Evolutionary conservation across 306 rosid species (phyloP).

Genomic region (Prosopis cineraria): DNA sequence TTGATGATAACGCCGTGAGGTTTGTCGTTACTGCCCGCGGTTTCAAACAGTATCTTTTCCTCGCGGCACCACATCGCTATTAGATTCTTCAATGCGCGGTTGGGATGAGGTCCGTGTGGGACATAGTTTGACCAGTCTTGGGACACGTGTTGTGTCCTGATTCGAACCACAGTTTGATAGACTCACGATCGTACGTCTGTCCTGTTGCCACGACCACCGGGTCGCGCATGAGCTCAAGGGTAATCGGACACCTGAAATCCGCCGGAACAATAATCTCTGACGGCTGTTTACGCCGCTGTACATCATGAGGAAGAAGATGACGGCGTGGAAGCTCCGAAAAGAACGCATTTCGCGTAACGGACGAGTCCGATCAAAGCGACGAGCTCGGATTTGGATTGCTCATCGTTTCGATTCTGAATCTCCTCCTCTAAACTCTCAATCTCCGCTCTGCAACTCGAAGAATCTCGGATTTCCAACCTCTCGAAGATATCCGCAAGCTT

Average conservation of each 20-base stretch:
- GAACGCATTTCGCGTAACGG: slow-evolving; percentile 80
- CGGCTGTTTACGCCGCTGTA: slow-evolving; percentile 29
- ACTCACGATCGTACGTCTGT: slow-evolving; percentile 86
- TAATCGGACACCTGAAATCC: slow-evolving; percentile 86
- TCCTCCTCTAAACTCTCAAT: slow-evolving; percentile 74
- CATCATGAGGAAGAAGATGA: not conserved
- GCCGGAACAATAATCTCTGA: slow-evolving; percentile 53
- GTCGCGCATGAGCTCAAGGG: slow-evolving; percentile 74
- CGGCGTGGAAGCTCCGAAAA: slow-evolving; percentile 75
- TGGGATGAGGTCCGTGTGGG: slow-evolving; percentile 68
- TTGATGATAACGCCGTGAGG: slow-evolving; percentile 44
- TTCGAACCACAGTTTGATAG: slow-evolving; percentile 77
- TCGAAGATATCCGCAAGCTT: slow-evolving; percentile 51
- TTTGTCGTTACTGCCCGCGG: slow-evolving; percentile 34
- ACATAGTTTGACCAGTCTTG: slow-evolving; percentile 77
- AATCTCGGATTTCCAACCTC: slow-evolving; percentile 54
- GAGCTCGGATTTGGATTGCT: slow-evolving; percentile 63
- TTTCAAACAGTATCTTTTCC: slow-evolving; percentile 63
- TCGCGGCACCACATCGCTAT: slow-evolving; percentile 86
- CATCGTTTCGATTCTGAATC: slow-evolving; percentile 62
- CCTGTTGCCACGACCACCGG: slow-evolving; percentile 96
- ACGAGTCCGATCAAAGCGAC: slow-evolving; percentile 76
- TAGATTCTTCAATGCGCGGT: slow-evolving; percentile 66
- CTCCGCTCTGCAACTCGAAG: slow-evolving; percentile 74
- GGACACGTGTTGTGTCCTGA: slow-evolving; percentile 96